These are phyloP conservation scores for Akebia trifoliata DNA, from an alignment of 164 flowering plant species.

Conservation along the genomic window DNA sequence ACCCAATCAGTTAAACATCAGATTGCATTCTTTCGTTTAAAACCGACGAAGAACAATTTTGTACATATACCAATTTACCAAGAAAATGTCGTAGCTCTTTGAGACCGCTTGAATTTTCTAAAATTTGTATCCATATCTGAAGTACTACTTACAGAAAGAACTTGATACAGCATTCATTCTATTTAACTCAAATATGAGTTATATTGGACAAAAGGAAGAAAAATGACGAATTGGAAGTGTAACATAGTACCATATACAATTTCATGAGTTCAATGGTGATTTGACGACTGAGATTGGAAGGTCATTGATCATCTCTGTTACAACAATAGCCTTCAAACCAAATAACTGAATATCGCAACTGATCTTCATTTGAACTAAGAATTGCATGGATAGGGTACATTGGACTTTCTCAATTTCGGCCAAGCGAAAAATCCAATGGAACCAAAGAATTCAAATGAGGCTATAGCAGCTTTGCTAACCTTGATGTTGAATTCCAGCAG, in stretches of 20 bases:
- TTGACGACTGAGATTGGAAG: neutral
- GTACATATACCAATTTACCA: too few species aligned
- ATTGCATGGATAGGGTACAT: neutral
- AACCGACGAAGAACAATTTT: too few species aligned
- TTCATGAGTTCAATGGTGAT: neutral
- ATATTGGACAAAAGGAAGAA: too few species aligned
- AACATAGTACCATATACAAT: neutral
- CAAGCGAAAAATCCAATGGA: neutral
- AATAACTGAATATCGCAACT: neutral
- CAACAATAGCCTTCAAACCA: neutral
- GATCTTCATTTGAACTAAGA: neutral
- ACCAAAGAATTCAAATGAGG: neutral
- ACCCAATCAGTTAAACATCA: too few species aligned
- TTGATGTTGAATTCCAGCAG: slow-evolving; percentile 3
- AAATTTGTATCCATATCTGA: too few species aligned
- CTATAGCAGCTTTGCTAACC: slow-evolving; percentile 1
- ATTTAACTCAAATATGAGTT: too few species aligned
- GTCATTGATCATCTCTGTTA: neutral
- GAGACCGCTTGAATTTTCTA: too few species aligned
- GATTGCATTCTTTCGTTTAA: too few species aligned
- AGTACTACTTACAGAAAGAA: too few species aligned
- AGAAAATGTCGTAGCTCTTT: too few species aligned
- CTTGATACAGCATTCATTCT: too few species aligned
- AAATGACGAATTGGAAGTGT: too few species aligned
- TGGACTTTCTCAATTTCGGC: neutral